Percentiles rank a stretch among this genome's conserved stretches.
Conservation (phyloP, 768 basidiomycete genomes). For the Podaxis sp. region DNA sequence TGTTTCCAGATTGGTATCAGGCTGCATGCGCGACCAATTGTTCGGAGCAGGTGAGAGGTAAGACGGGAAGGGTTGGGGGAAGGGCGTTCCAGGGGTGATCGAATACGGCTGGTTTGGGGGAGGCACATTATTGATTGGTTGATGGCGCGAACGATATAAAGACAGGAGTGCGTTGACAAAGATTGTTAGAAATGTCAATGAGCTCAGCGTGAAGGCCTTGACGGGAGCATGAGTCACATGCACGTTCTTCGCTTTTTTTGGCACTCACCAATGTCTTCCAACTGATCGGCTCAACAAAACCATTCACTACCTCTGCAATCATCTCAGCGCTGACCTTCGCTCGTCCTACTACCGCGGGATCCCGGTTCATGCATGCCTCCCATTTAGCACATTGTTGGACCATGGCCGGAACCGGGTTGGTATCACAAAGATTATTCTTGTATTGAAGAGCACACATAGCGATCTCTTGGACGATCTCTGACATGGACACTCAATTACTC, state of each 20-base stretch:
- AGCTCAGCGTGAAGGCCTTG: constrained; percentile 74
- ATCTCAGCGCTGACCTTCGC: constrained; percentile 92
- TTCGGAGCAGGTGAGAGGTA: constrained; percentile 54
- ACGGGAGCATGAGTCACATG: constrained; percentile 16
- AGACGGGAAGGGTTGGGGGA: constrained; percentile 43
- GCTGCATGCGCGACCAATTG: constrained; percentile 41
- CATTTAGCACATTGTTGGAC: constrained; percentile 81
- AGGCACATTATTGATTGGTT: constrained; percentile 35
- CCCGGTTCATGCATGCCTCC: constrained; percentile 95
- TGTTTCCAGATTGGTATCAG: constrained; percentile 43
- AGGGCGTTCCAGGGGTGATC: constrained; percentile 37
- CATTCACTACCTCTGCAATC: constrained; percentile 93
- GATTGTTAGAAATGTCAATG: constrained; percentile 72
- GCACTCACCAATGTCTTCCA: constrained; percentile 90
- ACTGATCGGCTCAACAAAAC: constrained; percentile 95
- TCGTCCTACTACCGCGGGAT: constrained; percentile 86
- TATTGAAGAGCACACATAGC: constrained; percentile 79
- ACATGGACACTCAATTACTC: constrained; percentile 6
- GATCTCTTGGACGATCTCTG: constrained; percentile 93
- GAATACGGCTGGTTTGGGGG: constrained; percentile 38
- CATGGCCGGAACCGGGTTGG: constrained; percentile 83
- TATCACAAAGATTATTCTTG: constrained; percentile 80
- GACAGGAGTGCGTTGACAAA: constrained; percentile 82
- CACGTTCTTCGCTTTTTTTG: not conserved
- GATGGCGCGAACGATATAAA: constrained; percentile 70